phyloP scores from a whole-genome alignment of 2,329 filamentous ascomycete genomes.

The Rhexocercosporidium sp. region DNA sequence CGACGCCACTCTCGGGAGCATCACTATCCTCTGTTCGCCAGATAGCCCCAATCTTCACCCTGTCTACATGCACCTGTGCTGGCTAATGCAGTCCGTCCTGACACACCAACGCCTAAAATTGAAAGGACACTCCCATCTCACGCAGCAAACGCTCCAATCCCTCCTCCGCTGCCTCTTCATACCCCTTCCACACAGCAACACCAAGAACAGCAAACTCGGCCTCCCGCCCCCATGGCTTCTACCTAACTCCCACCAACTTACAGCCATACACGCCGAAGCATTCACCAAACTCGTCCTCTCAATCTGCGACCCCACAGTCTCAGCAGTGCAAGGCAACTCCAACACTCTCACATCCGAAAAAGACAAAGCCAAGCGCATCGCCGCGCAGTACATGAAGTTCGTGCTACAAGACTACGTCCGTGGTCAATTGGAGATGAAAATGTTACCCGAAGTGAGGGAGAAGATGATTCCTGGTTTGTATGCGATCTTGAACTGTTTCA shows the following conservation, averaged over 20 bases:
- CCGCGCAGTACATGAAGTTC: slow-evolving; percentile 66
- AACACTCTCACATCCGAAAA: slow-evolving; percentile 62
- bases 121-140: slow-evolving; percentile 65
- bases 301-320: slow-evolving; percentile 63
- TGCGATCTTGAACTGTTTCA: slow-evolving; percentile 63
- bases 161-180: slow-evolving; percentile 60
- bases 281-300: slow-evolving; percentile 63
- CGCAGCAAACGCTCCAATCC: slow-evolving; percentile 58
- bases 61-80: slow-evolving; percentile 48
- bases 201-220: slow-evolving; percentile 26
- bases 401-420: slow-evolving; percentile 64
- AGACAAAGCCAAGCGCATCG: slow-evolving; percentile 64
- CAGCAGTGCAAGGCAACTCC: slow-evolving; percentile 54
- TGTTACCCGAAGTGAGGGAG: slow-evolving; percentile 57
- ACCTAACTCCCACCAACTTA: slow-evolving; percentile 36
- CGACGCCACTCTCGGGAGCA: slow-evolving; percentile 41
- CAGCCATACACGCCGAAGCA: slow-evolving; percentile 52
- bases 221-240: slow-evolving; percentile 45
- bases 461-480: slow-evolving; percentile 63
- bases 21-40: slow-evolving; percentile 41
- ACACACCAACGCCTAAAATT: slow-evolving; percentile 65
- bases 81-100: slow-evolving; percentile 60
- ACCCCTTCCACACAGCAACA: slow-evolving; percentile 42
- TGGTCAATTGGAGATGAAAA: slow-evolving; percentile 61
- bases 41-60: slow-evolving; percentile 32